phyloP scores from a whole-genome alignment of 139 green algal species.

The Mesotaenium endlicherianum region DNA sequence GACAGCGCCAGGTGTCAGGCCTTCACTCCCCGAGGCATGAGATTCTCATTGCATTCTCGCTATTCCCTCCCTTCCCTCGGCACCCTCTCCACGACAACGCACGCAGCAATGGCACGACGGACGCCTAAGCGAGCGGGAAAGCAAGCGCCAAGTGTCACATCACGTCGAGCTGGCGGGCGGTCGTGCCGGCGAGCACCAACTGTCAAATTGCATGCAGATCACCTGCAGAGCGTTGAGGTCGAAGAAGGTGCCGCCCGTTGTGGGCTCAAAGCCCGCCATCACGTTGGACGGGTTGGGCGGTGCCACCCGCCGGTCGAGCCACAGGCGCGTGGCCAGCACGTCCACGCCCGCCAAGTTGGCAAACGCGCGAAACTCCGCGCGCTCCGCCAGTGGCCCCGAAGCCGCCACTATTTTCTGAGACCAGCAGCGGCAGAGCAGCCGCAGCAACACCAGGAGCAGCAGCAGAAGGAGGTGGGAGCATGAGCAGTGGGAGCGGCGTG shows the following conservation, averaged over 20 bases:
- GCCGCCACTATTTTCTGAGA: slow-evolving; percentile 30
- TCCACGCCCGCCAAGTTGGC: slow-evolving; percentile 42
- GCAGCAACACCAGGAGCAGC: background rate
- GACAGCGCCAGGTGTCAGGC: no score
- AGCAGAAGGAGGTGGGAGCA: background rate
- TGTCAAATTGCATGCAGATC: no score
- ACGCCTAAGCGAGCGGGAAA: no score
- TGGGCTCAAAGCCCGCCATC: slow-evolving; percentile 13
- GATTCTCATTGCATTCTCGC: no score
- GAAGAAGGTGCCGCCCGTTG: slow-evolving; percentile 46
- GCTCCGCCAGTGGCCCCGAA: background rate
- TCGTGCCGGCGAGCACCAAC: no score
- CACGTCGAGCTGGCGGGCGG: no score
- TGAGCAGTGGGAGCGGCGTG: no score
- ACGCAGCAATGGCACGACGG: no score
- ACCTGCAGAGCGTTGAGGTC: slow-evolving; percentile 51
- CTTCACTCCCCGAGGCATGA: no score
- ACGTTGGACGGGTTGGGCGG: slow-evolving; percentile 43
- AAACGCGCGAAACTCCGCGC: slow-evolving; percentile 27
- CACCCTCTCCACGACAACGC: no score
- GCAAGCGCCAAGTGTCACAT: no score
- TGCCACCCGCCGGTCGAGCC: slow-evolving; percentile 37
- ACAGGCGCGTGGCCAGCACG: slow-evolving; percentile 46
- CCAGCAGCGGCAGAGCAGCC: background rate
- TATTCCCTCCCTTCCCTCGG: no score